Percentiles rank a stretch among this genome's conserved stretches.
phyloP scores from a whole-genome alignment of 352 stramenopile genomes.

The Phytopythium litorale region DNA sequence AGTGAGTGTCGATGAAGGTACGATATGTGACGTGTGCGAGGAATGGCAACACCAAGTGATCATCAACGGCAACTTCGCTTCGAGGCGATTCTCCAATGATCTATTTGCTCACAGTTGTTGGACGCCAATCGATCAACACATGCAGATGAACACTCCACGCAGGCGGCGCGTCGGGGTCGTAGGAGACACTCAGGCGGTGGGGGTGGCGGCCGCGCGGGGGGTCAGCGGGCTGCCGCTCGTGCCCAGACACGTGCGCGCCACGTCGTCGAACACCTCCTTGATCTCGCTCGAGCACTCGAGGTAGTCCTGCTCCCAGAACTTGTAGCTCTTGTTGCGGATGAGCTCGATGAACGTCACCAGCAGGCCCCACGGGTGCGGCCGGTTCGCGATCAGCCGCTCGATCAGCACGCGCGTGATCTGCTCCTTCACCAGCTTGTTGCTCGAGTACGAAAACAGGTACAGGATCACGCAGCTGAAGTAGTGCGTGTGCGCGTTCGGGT shows the following conservation, averaged over 20 bases:
- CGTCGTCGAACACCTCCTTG: slow-evolving; percentile 98
- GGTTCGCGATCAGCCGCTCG: slow-evolving; percentile 98
- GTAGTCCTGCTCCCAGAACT: slow-evolving; percentile 98
- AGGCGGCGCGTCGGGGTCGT: not conserved
- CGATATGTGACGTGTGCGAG: slow-evolving; percentile 1
- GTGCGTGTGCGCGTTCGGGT: slow-evolving; percentile 99
- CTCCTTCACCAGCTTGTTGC: slow-evolving; percentile 96
- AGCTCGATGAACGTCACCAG: slow-evolving; percentile 99
- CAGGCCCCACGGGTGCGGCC: slow-evolving; percentile 97
- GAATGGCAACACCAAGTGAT: not conserved
- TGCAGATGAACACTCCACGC: not conserved
- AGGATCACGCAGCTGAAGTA: slow-evolving; percentile 99
- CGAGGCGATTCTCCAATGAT: not conserved
- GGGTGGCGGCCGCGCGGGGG: slow-evolving; percentile 5
- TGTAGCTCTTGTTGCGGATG: slow-evolving; percentile 99
- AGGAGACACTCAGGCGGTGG: not conserved
- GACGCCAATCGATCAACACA: not conserved
- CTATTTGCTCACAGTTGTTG: not conserved
- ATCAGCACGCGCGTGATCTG: slow-evolving; percentile 98
- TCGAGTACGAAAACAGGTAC: slow-evolving; percentile 98
- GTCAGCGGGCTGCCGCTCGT: slow-evolving; percentile 35
- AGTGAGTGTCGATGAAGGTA: not conserved
- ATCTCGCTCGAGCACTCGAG: slow-evolving; percentile 98
- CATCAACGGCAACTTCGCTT: not conserved
- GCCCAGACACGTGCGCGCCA: slow-evolving; percentile 93